A percentile compares a stretch with the other conserved stretches of the same genome.
These are phyloP conservation scores for Wallacemonas rigidus DNA, from an alignment of 208 protist genomes.

Conservation along the genomic window DNA sequence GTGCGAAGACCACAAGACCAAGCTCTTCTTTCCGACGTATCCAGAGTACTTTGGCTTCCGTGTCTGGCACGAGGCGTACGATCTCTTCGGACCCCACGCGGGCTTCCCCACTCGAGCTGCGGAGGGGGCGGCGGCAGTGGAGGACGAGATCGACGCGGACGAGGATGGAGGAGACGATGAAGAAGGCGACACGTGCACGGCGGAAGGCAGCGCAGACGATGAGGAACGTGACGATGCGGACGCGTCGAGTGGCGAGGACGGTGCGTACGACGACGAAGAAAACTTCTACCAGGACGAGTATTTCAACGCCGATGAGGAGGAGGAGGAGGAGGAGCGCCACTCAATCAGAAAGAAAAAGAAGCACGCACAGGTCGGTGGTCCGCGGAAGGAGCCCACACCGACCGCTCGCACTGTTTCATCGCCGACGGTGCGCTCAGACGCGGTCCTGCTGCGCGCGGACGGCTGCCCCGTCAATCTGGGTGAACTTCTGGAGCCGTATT, in stretches of 20 bases:
- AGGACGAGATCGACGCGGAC: constrained; percentile 20
- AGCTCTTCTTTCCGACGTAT: constrained; percentile 65
- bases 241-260: constrained; percentile 11
- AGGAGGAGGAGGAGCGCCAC: neutral
- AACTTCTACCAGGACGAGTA: constrained; percentile 10
- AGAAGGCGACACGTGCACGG: neutral
- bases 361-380: neutral
- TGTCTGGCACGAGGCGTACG: constrained; percentile 59
- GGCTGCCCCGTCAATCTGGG: constrained; percentile 80
- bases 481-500: constrained; percentile 83
- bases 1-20: constrained; percentile 38
- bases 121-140: neutral
- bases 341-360: neutral
- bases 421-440: neutral
- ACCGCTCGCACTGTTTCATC: too few species aligned
- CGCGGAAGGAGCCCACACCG: neutral
- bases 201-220: neutral
- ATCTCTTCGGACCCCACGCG: constrained; percentile 27
- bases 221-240: constrained; percentile 7
- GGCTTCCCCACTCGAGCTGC: neutral
- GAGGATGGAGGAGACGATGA: constrained; percentile 11
- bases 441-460: constrained; percentile 34
- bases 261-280: constrained; percentile 6
- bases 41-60: constrained; percentile 73
- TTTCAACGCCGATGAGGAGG: constrained; percentile 1